Evolutionary conservation across 2,329 filamentous ascomycete species (phyloP).

Genomic region (Cercospora brassicicola): DNA sequence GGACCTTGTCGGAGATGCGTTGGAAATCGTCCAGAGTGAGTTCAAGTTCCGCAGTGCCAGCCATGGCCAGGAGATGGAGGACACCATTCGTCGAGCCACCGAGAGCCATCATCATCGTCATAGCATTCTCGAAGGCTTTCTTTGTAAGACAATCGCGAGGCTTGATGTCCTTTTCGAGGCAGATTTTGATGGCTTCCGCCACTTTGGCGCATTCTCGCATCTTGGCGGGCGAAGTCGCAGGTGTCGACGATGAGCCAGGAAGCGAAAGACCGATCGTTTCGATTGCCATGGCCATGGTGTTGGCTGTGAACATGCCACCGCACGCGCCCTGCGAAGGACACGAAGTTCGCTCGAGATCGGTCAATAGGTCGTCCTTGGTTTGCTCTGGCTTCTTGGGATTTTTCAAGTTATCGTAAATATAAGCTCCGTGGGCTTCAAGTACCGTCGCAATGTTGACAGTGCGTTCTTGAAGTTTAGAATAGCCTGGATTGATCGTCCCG

Average conservation of each 20-base stretch:
- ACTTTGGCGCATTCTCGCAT: slow-evolving; percentile 81
- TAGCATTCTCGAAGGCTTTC: slow-evolving; percentile 79
- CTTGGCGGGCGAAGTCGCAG: slow-evolving; percentile 78
- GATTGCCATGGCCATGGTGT: slow-evolving; percentile 88
- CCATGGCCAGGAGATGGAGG: slow-evolving; percentile 87
- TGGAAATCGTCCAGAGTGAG: slow-evolving; percentile 81
- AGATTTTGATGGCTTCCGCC: slow-evolving; percentile 73
- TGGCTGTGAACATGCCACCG: slow-evolving; percentile 92
- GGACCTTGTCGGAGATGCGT: slow-evolving; percentile 76
- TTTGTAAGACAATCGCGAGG: slow-evolving; percentile 79
- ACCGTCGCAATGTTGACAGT: slow-evolving; percentile 85
- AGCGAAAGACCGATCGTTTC: slow-evolving; percentile 84
- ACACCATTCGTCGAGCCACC: slow-evolving; percentile 88
- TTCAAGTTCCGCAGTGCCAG: slow-evolving; percentile 74
- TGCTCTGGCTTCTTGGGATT: slow-evolving; percentile 69
- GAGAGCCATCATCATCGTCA: slow-evolving; percentile 88
- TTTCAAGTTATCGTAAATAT: slow-evolving; percentile 70
- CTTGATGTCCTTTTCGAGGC: slow-evolving; percentile 79
- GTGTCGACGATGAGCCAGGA: slow-evolving; percentile 80
- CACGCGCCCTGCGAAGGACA: slow-evolving; percentile 80
- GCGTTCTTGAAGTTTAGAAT: slow-evolving; percentile 71
- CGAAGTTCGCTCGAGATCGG: slow-evolving; percentile 76
- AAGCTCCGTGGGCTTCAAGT: slow-evolving; percentile 84
- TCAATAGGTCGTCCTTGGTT: slow-evolving; percentile 73
- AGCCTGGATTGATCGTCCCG: slow-evolving; percentile 85